These are phyloP conservation scores for Cyberlindnera maritima DNA, from an alignment of 805 yeast genomes.

Conservation along the genomic window DNA sequence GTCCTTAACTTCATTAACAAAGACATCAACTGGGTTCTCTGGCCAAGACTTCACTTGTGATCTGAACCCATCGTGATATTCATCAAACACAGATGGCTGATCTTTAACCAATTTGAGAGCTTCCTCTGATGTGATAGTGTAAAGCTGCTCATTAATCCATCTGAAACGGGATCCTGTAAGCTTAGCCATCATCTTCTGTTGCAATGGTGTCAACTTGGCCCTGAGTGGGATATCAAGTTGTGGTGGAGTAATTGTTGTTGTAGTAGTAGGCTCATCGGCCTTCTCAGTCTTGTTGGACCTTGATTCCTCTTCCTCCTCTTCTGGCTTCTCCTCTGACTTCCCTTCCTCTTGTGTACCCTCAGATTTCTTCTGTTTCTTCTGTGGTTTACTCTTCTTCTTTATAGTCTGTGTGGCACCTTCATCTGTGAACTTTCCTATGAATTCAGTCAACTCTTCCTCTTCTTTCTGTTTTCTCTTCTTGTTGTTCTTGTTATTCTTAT, in stretches of 20 bases:
- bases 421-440: conserved; percentile 2
- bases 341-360: not conserved
- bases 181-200: conserved; percentile 93
- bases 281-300: conserved; percentile 1
- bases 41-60: conserved; percentile 98
- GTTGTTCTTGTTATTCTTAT: conserved; percentile 27
- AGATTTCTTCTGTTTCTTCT: conserved; percentile 10
- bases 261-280: conserved; percentile 11
- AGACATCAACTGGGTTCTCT: conserved; percentile 94
- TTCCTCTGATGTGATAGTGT: conserved; percentile 75
- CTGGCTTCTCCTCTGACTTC: conserved; percentile 1
- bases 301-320: conserved; percentile 1
- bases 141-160: conserved; percentile 98
- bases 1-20: conserved; percentile 65
- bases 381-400: conserved; percentile 13
- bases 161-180: conserved; percentile 93
- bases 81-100: conserved; percentile 88
- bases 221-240: conserved; percentile 25
- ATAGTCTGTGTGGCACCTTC: conserved; percentile 1
- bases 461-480: conserved; percentile 24
- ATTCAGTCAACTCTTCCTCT: conserved; percentile 1
- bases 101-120: conserved; percentile 71
- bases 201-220: conserved; percentile 76
- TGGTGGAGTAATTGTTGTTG: conserved; percentile 13
- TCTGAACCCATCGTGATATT: conserved; percentile 92